Conservation (phyloP, 192 early-diverging fungal species). For the Umbelopsis sp. region DNA sequence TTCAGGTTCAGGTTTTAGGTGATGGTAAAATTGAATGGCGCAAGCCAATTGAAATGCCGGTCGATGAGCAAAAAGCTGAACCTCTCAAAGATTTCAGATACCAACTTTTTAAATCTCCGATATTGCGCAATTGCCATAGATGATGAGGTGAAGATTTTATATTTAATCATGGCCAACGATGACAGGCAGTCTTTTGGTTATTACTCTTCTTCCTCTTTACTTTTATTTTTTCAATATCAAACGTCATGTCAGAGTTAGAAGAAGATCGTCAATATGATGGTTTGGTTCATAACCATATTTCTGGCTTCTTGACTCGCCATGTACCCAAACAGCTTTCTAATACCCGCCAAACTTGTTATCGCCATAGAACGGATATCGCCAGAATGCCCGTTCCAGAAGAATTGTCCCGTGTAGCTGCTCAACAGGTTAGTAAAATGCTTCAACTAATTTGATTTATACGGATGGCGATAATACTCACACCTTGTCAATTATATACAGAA, state of each 20-base stretch:
- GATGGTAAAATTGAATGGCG: not conserved
- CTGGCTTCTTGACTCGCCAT: constrained; percentile 12
- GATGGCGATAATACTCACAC: not conserved
- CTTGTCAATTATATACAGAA: not conserved
- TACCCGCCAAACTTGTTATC: constrained; percentile 3
- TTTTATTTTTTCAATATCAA: not conserved
- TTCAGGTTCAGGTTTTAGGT: not conserved
- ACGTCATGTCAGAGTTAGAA: not conserved
- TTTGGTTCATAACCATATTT: not conserved
- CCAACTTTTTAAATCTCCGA: constrained; percentile 1
- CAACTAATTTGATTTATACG: not conserved
- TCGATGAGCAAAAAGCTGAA: not conserved
- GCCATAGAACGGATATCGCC: constrained; percentile 8
- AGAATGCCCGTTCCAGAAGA: not conserved
- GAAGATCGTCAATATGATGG: not conserved
- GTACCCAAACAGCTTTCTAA: not conserved
- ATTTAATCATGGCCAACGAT: not conserved
- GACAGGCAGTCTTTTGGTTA: not conserved
- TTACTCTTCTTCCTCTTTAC: not conserved
- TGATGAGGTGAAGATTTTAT: constrained; percentile 7
- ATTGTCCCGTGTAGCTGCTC: not conserved
- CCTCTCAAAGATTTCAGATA: not conserved
- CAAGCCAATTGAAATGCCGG: not conserved
- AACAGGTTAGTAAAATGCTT: not conserved
- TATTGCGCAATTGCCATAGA: constrained; percentile 10